Percentiles rank a stretch among this genome's conserved stretches.
These are phyloP conservation scores for Neurospora sp. DNA, from an alignment of 495 filamentous ascomycete species.

Conservation along the genomic window DNA sequence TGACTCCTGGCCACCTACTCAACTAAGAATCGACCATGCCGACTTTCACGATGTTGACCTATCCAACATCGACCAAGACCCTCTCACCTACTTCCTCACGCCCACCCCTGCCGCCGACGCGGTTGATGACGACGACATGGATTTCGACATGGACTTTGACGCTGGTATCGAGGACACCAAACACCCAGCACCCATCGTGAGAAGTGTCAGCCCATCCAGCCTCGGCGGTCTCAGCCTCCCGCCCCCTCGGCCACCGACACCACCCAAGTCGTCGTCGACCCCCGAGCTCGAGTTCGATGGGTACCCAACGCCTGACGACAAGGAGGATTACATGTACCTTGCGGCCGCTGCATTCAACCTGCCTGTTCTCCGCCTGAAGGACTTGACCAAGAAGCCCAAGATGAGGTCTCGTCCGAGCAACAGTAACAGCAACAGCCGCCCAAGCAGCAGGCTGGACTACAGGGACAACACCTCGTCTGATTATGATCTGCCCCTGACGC, in stretches of 20 bases:
- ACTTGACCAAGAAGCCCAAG: conserved; percentile 11
- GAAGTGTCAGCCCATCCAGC: conserved; percentile 39
- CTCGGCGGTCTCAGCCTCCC: conserved; percentile 36
- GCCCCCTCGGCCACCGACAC: conserved; percentile 24
- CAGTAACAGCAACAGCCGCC: conserved; percentile 1
- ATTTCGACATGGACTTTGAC: conserved; percentile 41
- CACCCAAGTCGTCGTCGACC: conserved; percentile 22
- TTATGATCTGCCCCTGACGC: not conserved
- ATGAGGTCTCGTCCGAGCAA: not conserved
- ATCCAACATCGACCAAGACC: conserved; percentile 31
- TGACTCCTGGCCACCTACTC: conserved; percentile 25
- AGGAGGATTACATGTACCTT: conserved; percentile 33
- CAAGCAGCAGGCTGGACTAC: not conserved
- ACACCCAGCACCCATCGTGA: conserved; percentile 27
- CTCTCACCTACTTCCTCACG: conserved; percentile 41
- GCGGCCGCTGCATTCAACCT: conserved; percentile 8
- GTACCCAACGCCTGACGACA: conserved; percentile 18
- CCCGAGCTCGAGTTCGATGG: conserved; percentile 22
- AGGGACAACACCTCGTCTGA: not conserved
- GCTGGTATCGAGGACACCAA: conserved; percentile 41
- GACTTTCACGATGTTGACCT: conserved; percentile 31
- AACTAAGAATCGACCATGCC: conserved; percentile 24
- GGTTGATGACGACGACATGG: conserved; percentile 31
- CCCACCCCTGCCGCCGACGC: conserved; percentile 25
- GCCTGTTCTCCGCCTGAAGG: conserved; percentile 15